Base-by-base conservation (phyloP, 352 stramenopile species). In the Blastocystis sp. region DNA sequence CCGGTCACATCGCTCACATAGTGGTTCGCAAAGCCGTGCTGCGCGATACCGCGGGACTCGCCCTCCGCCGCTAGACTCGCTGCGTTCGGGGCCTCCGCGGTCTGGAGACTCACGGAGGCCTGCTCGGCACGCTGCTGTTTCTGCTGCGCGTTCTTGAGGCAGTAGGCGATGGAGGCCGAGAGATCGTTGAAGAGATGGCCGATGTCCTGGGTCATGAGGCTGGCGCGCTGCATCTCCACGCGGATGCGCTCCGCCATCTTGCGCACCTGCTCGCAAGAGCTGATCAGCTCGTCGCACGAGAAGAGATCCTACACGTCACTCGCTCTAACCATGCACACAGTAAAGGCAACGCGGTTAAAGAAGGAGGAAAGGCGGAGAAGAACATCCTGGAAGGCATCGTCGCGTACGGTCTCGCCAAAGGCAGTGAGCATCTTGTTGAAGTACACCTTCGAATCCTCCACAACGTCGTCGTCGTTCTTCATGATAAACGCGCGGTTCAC, bases 181-280 rank as follows among this genome's bases (percentile, higher is more conserved):
- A 81, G 71, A 23, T 81, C 71, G 45, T 64, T 81, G 45, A 81
- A 81, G 10, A 81, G 71, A 41, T 81, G 71, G 23, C 66, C 71
- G 60, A 81, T 81, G 14, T 81, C 71, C 45, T 81, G 71, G 38
- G 71, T 81, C 71, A 81, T 81, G 9, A 81, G 71, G 60, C 66
- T 81, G 40, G 71, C 64, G 60, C 52, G 71, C 71, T 81, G 71
- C 71, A 81, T 81, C 4, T 81, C 71, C 48, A 62, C 40, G 28
- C 71, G 71, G 60, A 81, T 64, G 7, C 48, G 40, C 2, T 19
- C 23, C 28, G 71, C 28, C 71, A 81, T 81, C 60, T 81, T 81
- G 71, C 71, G 71, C 7, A 81, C 71, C 71, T 81, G 48, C 43
- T 81, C 71, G 48, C 71, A 81, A 4, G 41, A 65, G 5, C 28